Conservation (phyloP, 352 stramenopile species). For the Globisporangium mamillatum region DNA sequence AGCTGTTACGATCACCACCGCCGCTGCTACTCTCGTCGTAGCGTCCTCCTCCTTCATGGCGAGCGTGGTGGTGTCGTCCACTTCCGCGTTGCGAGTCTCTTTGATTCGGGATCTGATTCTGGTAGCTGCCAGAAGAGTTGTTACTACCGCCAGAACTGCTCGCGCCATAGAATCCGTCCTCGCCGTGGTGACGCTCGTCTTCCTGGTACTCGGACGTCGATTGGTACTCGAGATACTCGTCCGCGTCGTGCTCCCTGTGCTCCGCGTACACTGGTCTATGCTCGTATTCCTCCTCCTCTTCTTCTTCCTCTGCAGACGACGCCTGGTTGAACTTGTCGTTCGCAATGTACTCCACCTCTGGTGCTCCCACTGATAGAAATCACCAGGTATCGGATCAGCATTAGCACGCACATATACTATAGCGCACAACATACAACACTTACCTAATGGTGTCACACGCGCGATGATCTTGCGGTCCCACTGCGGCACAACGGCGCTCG, state of each 20-base stretch:
- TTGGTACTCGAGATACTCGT: slow-evolving; percentile 61
- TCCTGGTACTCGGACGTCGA: slow-evolving; percentile 51
- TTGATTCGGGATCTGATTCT: slow-evolving; percentile 15
- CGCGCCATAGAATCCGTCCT: slow-evolving; percentile 16
- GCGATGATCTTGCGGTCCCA: slow-evolving; percentile 71
- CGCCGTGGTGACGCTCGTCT: background rate
- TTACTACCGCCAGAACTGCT: slow-evolving; percentile 20
- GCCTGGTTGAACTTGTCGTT: background rate
- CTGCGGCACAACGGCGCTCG: slow-evolving; percentile 55
- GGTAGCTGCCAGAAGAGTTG: slow-evolving; percentile 14
- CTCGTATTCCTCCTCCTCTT: background rate
- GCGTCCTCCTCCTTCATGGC: slow-evolving; percentile 24
- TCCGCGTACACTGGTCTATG: slow-evolving; percentile 4
- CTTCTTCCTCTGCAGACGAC: background rate
- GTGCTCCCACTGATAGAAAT: slow-evolving; percentile 30
- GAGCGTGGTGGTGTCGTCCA: slow-evolving; percentile 18
- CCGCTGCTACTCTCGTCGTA: slow-evolving; percentile 30
- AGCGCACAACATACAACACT: background rate
- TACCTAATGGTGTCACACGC: slow-evolving; percentile 50
- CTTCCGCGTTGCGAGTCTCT: background rate
- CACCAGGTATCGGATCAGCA: background rate
- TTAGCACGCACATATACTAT: background rate
- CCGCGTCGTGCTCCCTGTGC: slow-evolving; percentile 17
- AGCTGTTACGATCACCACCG: slow-evolving; percentile 11
- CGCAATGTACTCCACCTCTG: slow-evolving; percentile 39